Evolutionary conservation across 306 rosid species (phyloP), one percentile per base, ranked within the genome.

Genomic region (Betula pendula): DNA sequence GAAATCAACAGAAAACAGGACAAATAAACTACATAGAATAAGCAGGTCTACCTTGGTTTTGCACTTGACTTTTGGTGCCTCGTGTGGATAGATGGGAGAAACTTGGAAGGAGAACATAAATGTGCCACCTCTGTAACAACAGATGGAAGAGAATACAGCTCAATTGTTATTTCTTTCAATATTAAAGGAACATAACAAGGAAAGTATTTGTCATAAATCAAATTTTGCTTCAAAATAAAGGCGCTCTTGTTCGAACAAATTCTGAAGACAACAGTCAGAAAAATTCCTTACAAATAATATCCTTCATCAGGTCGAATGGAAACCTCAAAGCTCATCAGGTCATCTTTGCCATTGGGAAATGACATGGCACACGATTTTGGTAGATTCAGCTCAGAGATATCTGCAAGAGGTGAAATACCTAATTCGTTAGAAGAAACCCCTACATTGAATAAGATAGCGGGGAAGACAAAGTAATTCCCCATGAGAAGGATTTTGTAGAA

Each of bases 271-370:
- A 43, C 8, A 73, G 62, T 56, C 35, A 67, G 70, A 55, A 69
- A 53, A 68, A 51, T 24, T 82, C 79, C 89, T 84, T 88, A 96
- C 97, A 82, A 31, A 73, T 96, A 92, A 83, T 83, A 92, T 82
- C 98, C 98, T 76, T 96, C 99, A 81, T 96, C 99, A 9, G 97
- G 99, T 66, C 87, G 93, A 82, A 96, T 91, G 59, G 97, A 53
- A 81, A 96, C 98, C 80, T 92, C 99, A 7, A 96, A 92, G 88
- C 91, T 90, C 98, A 91, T 96, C 72, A 96, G 89, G 70, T 96
- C 96, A 87, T 96, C 97, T 89, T 91, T 90, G 80, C 99, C 96
- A 81, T 91, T 92, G 68, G 98, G 97, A 85, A 96, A 96, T 72
- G 82, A 79, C 43, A 92, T 91, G 75, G 60, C 33, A 63, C 99